Evolutionary conservation across 345 rosid species (phyloP).

Genomic region (Turritis glabra): DNA sequence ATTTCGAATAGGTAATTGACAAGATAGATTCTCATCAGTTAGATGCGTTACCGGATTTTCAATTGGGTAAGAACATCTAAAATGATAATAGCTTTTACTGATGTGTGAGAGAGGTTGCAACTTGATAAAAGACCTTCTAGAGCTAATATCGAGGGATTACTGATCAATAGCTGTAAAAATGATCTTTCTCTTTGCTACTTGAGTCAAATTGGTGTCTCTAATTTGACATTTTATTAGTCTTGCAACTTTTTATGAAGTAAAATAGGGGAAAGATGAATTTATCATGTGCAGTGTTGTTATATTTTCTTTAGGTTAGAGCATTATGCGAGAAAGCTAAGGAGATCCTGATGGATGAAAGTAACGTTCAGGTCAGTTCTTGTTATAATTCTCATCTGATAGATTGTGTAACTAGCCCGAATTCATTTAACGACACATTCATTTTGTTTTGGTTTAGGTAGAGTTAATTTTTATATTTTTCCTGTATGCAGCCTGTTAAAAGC

Average conservation of each 20-base stretch:
- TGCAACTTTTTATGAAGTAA: neutral
- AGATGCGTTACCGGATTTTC: neutral
- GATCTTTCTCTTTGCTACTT: slow-evolving; percentile 4
- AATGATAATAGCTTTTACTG: neutral
- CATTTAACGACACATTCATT: neutral
- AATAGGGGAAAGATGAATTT: neutral
- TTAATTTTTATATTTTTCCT: slow-evolving; percentile 9
- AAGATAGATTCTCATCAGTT: neutral
- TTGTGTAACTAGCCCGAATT: slow-evolving; percentile 5
- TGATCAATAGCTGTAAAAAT: neutral
- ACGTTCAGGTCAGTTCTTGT: slow-evolving; percentile 78
- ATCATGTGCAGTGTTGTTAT: slow-evolving; percentile 18
- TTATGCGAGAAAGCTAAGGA: slow-evolving; percentile 99
- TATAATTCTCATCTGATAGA: neutral
- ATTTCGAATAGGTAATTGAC: neutral
- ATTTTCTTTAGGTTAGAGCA: slow-evolving; percentile 61
- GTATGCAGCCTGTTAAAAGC: slow-evolving; percentile 87
- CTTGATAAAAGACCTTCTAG: neutral
- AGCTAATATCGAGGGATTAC: neutral
- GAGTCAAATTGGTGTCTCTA: neutral
- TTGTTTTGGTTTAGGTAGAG: slow-evolving; percentile 4
- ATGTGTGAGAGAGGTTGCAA: slow-evolving; percentile 9
- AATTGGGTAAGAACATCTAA: neutral
- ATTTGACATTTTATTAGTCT: neutral
- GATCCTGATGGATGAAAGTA: slow-evolving; percentile 96